Evolutionary conservation across 495 filamentous ascomycete species (phyloP), one percentile per base, ranked within the genome.

Genomic region (Friedmanniomyces endolithicus): DNA sequence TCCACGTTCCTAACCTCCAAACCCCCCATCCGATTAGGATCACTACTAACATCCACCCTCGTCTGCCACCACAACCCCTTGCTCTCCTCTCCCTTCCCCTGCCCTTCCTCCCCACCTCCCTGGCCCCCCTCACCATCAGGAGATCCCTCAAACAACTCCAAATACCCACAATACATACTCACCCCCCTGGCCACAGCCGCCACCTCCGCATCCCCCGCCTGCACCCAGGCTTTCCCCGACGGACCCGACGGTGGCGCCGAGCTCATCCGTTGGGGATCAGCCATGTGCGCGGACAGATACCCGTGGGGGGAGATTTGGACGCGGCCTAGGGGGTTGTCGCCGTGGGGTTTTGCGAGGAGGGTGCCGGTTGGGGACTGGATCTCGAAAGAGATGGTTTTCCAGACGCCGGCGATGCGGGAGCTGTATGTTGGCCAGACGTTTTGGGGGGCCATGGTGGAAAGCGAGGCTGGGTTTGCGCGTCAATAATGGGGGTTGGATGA

Each of bases 401-500:
- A 59, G 52, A 41, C 57, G 52, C 57, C 57, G 52, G 57, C 50
- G 46, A 59, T 1, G 11, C 34, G 34, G 52, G 41, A 29, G 44
- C 24, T 3, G 45, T 55, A 55, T 35, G 49, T 2, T 8, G 45
- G 50, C 57, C 57, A 59, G 45, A 59, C 8, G 29, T 55, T 59
- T 33, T 46, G n/a, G 24, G 37, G 81, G 75, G 39, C 83, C 16
- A 11, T 52, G 19, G 47, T 41, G 37, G 17, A 4, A 14, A 41
- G 4, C 16, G 33, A n/a, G n/a, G n/a, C n/a, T n/a, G n/a, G n/a
- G n/a, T n/a, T n/a, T n/a, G n/a, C n/a, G n/a, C n/a, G n/a, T n/a
- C n/a, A n/a, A n/a, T n/a, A n/a, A n/a, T n/a, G n/a, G n/a, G n/a
- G n/a, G n/a, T n/a, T 35, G 16, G 33, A 16, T 8, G 8, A 35